Base-by-base conservation (phyloP, 352 stramenopile species). In the Globisporangium paroecandrum region DNA sequence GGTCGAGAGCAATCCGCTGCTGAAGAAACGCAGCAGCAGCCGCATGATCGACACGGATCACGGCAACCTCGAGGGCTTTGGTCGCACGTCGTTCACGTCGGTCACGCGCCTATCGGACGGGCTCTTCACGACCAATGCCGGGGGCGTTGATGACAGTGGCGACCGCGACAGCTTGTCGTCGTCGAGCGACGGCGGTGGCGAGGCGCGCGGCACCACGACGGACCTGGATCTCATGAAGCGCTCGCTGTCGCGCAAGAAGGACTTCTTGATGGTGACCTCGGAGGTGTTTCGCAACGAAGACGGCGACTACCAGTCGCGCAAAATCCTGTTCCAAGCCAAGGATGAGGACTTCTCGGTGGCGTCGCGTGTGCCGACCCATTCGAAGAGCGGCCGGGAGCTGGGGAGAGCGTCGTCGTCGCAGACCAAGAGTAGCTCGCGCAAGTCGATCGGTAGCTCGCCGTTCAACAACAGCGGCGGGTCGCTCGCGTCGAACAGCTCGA, bases 241-340 rank as follows among this genome's bases (percentile, higher is more conserved):
- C 3, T 92, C 87, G 55, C 76, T 97, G 1, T 94, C 86, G 43
- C 82, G 89, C 18, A 94, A 95, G 65, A 93, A 95, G 46, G 89
- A 97, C 66, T 97, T 97, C 56, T 72, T 97, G 53, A 97, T 97
- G 89, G 87, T 97, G 27, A 97, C 88, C 15, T 94, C 86, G 0
- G 87, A 96, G 59, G 89, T 96, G n/a, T 95, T 96, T 51, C 87
- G 87, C 60, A 79, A 90, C 62, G 82, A 95, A 69, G 85, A 85
- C 9, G 89, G 89, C 22, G 89, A 93, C 72, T 95, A 91, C 62
- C 89, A 96, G 66, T 87, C 83, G 29, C 85, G 89, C n/a, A 96
- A 96, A 66, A 91, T 96, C 71, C 71, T 96, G 2, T 96, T 96
- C 64, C 89, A 96, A 62, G 87, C 89, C 20, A 79, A 77, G n/a